These are phyloP conservation scores for Cruciata laevipes DNA, from an alignment of 257 asterid species.

Conservation along the genomic window DNA sequence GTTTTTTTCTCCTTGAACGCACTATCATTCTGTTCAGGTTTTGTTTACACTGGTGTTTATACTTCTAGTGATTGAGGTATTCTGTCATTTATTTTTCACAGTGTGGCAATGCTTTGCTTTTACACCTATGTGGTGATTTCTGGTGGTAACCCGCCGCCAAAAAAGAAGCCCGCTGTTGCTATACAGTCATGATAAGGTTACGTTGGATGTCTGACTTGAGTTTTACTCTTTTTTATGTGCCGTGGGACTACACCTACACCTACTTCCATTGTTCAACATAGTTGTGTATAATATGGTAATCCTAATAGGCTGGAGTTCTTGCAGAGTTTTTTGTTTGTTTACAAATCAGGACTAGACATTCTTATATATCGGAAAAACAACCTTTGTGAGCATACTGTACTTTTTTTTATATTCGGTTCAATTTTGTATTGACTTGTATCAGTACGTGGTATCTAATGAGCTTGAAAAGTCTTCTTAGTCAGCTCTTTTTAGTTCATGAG, in stretches of 20 bases:
- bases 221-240: not conserved
- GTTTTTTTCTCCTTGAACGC: not conserved
- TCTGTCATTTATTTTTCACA: conserved; percentile 17
- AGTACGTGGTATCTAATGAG: not conserved
- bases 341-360: not conserved
- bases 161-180: conserved; percentile 29
- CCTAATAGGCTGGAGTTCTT: not conserved
- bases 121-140: conserved; percentile 71
- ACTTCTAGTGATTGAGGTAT: conserved; percentile 3
- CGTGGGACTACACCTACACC: not conserved
- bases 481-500: too few species aligned
- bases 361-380: not conserved
- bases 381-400: not conserved
- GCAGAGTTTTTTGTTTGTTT: not conserved
- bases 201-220: not conserved
- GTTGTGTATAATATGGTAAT: not conserved
- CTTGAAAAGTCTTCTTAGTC: not conserved
- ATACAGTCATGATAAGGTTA: conserved; percentile 7
- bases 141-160: conserved; percentile 46
- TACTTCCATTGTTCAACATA: not conserved
- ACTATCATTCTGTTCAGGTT: not conserved
- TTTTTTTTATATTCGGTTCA: not conserved
- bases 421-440: not conserved
- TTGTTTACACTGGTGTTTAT: not conserved
- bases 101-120: conserved; percentile 90